Percentiles rank a stretch among this genome's conserved stretches.
Evolutionary conservation across 176 grass and related monocot species (phyloP).

Genomic region (Phragmites australis): DNA sequence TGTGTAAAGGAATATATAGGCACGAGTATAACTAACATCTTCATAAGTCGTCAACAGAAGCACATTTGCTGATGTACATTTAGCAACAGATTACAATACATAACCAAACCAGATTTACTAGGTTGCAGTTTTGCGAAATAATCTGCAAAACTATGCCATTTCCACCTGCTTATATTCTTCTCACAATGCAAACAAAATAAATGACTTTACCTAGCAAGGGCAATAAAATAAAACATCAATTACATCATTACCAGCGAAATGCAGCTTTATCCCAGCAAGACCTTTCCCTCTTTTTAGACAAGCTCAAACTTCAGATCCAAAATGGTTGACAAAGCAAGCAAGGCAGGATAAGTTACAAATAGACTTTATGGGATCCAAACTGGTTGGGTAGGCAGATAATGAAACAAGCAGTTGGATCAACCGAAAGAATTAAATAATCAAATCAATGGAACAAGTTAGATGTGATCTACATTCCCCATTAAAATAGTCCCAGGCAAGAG

Average conservation of each 20-base stretch:
- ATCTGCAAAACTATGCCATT: background rate
- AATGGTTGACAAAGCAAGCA: conserved; percentile 32
- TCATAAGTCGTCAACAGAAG: background rate
- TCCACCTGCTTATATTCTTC: background rate
- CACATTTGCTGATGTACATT: background rate
- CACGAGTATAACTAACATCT: background rate
- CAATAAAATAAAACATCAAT: background rate
- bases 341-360: conserved; percentile 37
- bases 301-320: conserved; percentile 43
- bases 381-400: conserved; percentile 34
- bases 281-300: background rate
- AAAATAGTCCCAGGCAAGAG: conserved; percentile 39
- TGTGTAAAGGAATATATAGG: conserved; percentile 4
- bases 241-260: conserved; percentile 33
- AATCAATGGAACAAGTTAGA: conserved; percentile 39
- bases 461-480: conserved; percentile 55
- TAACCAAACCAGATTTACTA: background rate
- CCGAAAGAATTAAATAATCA: conserved; percentile 38
- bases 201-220: background rate
- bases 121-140: background rate
- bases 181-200: conserved; percentile 13
- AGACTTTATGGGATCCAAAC: conserved; percentile 43
- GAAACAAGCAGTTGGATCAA: conserved; percentile 37
- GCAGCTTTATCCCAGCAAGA: conserved; percentile 4
- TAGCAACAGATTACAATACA: conserved; percentile 15